Evolutionary conservation across 495 filamentous ascomycete species (phyloP).

Genomic region (Podospora pseudopauciseta): DNA sequence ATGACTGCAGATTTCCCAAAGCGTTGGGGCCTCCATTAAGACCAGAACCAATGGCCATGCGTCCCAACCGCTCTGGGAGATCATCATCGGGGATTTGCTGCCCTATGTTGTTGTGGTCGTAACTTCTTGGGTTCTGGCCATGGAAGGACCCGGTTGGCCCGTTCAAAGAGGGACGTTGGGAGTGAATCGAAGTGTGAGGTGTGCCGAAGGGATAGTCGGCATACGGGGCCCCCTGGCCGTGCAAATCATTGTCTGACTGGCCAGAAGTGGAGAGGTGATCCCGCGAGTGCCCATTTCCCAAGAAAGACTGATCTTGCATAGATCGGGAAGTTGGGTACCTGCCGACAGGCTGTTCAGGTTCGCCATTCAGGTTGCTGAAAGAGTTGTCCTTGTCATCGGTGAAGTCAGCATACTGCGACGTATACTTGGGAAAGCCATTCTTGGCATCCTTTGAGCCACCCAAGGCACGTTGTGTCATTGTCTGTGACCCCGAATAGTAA

Average conservation of each 20-base stretch:
- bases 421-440: slow-evolving; percentile 13
- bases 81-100: slow-evolving; percentile 18
- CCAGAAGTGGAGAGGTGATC: slow-evolving; percentile 33
- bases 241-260: slow-evolving; percentile 30
- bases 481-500: slow-evolving; percentile 38
- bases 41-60: slow-evolving; percentile 8
- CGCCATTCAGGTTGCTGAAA: slow-evolving; percentile 6
- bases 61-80: slow-evolving; percentile 13
- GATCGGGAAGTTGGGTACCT: slow-evolving; percentile 7
- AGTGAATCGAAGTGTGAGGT: slow-evolving; percentile 11
- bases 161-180: slow-evolving; percentile 28
- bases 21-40: slow-evolving; percentile 15
- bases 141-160: slow-evolving; percentile 19
- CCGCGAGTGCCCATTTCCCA: slow-evolving; percentile 22
- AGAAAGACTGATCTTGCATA: slow-evolving; percentile 22
- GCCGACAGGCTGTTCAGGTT: slow-evolving; percentile 10
- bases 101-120: slow-evolving; percentile 5
- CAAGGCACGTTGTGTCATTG: slow-evolving; percentile 21
- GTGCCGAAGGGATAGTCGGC: slow-evolving; percentile 15
- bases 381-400: slow-evolving; percentile 31
- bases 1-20: slow-evolving; percentile 12
- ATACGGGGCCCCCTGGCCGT: slow-evolving; percentile 15
- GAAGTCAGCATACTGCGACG: slow-evolving; percentile 15
- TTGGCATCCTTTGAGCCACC: slow-evolving; percentile 19
- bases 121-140: slow-evolving; percentile 12